Conservation (phyloP, 768 basidiomycete species). For the Postia placenta region DNA sequence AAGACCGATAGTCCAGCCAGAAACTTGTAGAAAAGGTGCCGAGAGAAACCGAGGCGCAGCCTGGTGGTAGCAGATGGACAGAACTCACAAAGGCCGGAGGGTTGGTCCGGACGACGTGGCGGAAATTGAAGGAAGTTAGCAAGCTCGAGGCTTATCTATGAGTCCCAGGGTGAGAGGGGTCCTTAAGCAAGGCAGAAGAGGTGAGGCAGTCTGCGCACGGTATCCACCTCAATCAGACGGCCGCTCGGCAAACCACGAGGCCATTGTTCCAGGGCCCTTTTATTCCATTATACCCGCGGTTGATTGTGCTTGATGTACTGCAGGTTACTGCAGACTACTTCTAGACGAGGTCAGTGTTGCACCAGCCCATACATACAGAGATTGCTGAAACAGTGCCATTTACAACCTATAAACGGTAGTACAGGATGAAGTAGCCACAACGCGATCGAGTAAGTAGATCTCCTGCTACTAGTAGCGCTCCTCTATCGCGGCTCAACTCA, state of each 20-base stretch:
- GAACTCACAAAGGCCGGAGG: not conserved
- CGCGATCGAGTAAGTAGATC: too few species aligned
- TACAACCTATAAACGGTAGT: too few species aligned
- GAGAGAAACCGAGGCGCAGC: slow-evolving; percentile 10
- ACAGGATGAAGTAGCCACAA: too few species aligned
- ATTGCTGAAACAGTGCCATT: too few species aligned
- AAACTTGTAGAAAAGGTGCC: not conserved
- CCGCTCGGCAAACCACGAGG: slow-evolving; percentile 2
- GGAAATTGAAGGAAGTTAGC: not conserved
- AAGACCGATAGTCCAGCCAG: not conserved
- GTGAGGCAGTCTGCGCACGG: not conserved
- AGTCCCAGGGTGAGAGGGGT: not conserved
- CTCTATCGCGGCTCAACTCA: too few species aligned
- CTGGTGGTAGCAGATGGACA: not conserved
- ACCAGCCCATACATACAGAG: too few species aligned
- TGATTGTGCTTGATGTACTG: too few species aligned
- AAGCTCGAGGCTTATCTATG: slow-evolving; percentile 2
- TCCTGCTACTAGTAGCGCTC: too few species aligned
- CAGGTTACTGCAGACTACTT: too few species aligned
- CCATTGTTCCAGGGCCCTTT: slow-evolving; percentile 3
- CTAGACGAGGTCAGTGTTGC: too few species aligned
- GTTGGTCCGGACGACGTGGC: slow-evolving; percentile 2
- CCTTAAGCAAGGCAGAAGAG: not conserved
- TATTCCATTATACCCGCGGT: too few species aligned
- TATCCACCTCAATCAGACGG: slow-evolving; percentile 4